Evolutionary conservation across 2,329 filamentous ascomycete species (phyloP), one percentile per base, ranked within the genome.

Genomic region (Cytospora paraplurivora): DNA sequence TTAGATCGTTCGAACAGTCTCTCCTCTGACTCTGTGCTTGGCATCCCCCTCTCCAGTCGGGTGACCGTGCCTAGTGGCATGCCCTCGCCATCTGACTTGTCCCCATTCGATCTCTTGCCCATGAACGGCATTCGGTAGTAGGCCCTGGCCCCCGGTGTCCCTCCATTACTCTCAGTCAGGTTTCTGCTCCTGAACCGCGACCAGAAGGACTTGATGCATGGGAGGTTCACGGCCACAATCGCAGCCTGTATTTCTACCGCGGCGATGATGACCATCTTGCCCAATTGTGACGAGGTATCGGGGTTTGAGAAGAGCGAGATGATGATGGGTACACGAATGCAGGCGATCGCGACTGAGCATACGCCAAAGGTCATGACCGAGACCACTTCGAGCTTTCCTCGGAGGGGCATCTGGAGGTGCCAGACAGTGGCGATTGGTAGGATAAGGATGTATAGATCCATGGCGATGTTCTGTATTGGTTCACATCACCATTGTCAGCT

Each of bases 181-280:
- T 19, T 47, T 19, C 17, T 47, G 41, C 17, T 19, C 41, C 19
- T 47, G 41, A 47, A 47, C 4, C 41, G 41, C 8, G 41, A 19
- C 41, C 41, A 47, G 41, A 47, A 47, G 17, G 41, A 47, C 41
- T 47, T 47, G 41, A 47, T 47, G 19, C 41, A 47, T 10, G 63
- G 63, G 27, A 65, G 21, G 17, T 63, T 65, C 27, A 63, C 51
- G 7, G 60, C 63, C 12, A 65, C n/a, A 6, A 63, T 52, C 3
- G 60, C 63, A 15, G 58, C 53, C 7, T 65, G 60, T 5, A 65
- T 59, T 34, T 65, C 63, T 17, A 62, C 34, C 6, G 63, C 60
- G 13, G 56, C 63, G 7, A 65, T 62, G 44, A 63, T 63, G 15
- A 65, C 60, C 59, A 65, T 65, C 55, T 65, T 55, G 0, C 60